A percentile compares a stretch with the other conserved stretches of the same genome.
Evolutionary conservation across 176 grass and related monocot genomes (phyloP).

Genomic region (Eragrostis nindensis): DNA sequence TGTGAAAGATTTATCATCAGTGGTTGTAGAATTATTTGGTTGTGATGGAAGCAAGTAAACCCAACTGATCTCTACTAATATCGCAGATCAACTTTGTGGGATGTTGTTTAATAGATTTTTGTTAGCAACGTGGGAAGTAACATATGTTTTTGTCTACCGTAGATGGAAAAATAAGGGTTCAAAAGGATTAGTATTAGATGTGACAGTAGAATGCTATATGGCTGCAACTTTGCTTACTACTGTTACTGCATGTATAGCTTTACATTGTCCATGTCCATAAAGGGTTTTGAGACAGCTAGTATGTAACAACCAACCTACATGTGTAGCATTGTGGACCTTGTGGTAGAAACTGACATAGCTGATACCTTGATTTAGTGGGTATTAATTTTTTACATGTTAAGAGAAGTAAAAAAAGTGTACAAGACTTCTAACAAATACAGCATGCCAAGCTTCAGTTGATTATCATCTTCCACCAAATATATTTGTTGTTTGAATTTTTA

Average conservation of each 20-base stretch:
- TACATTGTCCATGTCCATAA: background rate
- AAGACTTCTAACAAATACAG: background rate
- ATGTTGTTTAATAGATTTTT: conserved; percentile 29
- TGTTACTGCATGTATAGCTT: background rate
- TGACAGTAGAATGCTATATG: background rate
- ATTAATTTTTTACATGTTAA: background rate
- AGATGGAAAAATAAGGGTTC: background rate
- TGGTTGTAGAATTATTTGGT: conserved; percentile 5
- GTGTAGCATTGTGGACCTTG: background rate
- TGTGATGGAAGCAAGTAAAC: background rate
- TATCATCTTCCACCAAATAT: background rate
- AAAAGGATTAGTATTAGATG: too few relatives aligned
- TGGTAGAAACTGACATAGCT: background rate
- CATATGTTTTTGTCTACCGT: background rate
- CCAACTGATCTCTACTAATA: background rate
- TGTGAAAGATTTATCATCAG: background rate
- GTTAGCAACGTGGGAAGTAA: conserved; percentile 10
- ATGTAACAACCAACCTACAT: background rate
- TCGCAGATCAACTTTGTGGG: background rate
- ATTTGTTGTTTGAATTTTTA: background rate
- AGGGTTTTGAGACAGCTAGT: conserved; percentile 20
- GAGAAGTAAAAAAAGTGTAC: background rate
- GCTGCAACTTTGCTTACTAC: background rate
- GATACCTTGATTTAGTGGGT: background rate
- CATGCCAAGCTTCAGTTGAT: background rate